Percentiles rank a stretch among this genome's conserved stretches.
Conservation (phyloP, 83 land plant species). For the Thuja plicata region DNA sequence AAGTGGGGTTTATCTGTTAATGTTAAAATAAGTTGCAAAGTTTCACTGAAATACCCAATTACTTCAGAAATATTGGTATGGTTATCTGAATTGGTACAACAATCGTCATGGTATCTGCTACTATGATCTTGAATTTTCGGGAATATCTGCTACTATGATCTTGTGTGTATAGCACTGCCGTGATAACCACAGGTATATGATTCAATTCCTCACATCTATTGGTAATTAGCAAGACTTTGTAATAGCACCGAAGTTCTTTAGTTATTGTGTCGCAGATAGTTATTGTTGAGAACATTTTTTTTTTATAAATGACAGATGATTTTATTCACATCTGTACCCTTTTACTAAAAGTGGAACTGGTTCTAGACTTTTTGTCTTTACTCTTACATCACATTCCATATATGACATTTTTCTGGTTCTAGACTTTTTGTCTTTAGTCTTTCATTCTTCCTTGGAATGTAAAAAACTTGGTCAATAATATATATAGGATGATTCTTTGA, state of each 20-base stretch:
- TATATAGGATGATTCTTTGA: not conserved
- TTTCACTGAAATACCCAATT: too few relatives aligned
- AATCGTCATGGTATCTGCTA: too few relatives aligned
- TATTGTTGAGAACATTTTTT: not conserved
- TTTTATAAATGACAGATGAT: not conserved
- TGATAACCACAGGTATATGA: not conserved
- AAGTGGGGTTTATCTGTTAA: too few relatives aligned
- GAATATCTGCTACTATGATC: not conserved
- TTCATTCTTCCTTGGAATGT: not conserved
- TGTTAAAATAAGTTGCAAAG: too few relatives aligned
- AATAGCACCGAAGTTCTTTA: not conserved
- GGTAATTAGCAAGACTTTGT: not conserved
- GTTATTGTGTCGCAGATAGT: not conserved
- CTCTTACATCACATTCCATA: not conserved
- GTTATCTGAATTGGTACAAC: too few relatives aligned
- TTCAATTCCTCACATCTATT: not conserved
- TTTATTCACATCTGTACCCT: not conserved
- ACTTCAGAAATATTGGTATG: too few relatives aligned
- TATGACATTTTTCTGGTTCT: not conserved
- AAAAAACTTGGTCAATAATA: not conserved
- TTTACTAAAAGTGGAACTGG: not conserved
- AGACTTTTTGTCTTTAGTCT: not conserved
- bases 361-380: not conserved
- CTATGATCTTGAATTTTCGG: too few relatives aligned
- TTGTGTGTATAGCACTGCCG: not conserved